Evolutionary conservation across 2,329 filamentous ascomycete genomes (phyloP).

Genomic region (Pseudocercospora fijiensis): DNA sequence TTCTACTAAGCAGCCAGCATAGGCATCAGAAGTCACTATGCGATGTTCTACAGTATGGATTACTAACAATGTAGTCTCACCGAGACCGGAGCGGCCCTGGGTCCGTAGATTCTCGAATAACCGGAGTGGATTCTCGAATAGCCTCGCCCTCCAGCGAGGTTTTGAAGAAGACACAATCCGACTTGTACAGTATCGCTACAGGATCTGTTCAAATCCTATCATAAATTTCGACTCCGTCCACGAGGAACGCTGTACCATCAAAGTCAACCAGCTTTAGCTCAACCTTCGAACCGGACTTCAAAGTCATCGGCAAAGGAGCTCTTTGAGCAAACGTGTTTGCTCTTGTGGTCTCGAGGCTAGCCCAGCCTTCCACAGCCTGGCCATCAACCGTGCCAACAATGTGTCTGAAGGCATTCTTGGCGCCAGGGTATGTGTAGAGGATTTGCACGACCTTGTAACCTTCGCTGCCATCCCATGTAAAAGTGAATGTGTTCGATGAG

Average conservation of each 20-base stretch:
- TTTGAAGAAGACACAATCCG: background rate
- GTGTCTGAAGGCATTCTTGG: constrained; percentile 30
- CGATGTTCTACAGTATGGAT: too few relatives aligned
- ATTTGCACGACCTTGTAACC: constrained; percentile 28
- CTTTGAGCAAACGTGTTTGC: constrained; percentile 25
- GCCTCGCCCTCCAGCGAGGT: too few relatives aligned
- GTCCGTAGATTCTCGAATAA: too few relatives aligned
- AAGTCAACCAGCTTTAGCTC: constrained; percentile 26
- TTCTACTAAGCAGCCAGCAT: too few relatives aligned
- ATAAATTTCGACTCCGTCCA: constrained; percentile 29
- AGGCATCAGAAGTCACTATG: too few relatives aligned
- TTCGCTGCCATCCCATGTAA: constrained; percentile 24
- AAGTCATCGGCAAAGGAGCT: constrained; percentile 25
- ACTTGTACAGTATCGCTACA: background rate
- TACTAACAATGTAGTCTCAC: too few relatives aligned
- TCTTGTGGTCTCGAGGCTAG: constrained; percentile 28
- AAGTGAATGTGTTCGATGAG: constrained; percentile 23
- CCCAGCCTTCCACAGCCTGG: constrained; percentile 19
- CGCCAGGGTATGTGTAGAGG: constrained; percentile 29
- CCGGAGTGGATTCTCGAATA: too few relatives aligned
- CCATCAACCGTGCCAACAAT: constrained; percentile 26
- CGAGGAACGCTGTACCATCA: constrained; percentile 22
- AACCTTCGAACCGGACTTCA: constrained; percentile 25
- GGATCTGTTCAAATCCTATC: constrained; percentile 10
- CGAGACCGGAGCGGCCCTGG: too few relatives aligned